Conservation (phyloP, 768 basidiomycete genomes). For the Chiua virens region DNA sequence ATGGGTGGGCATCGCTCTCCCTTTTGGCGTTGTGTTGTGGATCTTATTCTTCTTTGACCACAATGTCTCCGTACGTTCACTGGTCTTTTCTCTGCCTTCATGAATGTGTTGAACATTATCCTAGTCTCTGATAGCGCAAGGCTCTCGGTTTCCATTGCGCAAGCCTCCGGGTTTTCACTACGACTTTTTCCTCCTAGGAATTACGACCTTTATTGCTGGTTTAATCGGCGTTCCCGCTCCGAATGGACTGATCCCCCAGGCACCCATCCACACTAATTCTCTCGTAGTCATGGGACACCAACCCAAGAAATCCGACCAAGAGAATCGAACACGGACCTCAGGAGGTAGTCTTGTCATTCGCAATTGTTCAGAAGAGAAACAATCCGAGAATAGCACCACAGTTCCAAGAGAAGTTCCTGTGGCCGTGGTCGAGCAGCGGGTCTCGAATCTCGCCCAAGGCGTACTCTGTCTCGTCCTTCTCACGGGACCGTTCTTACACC, state of each 20-base stretch:
- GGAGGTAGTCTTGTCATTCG: neutral
- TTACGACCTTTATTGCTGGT: constrained; percentile 87
- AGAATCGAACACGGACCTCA: constrained; percentile 24
- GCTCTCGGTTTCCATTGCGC: constrained; percentile 82
- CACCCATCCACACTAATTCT: constrained; percentile 89
- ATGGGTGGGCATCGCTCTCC: constrained; percentile 88
- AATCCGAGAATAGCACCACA: constrained; percentile 6
- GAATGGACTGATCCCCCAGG: constrained; percentile 82
- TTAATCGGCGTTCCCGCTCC: constrained; percentile 86
- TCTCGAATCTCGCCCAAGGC: constrained; percentile 88
- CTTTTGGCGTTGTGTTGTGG: constrained; percentile 88
- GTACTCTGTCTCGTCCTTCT: constrained; percentile 76
- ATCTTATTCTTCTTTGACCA: constrained; percentile 95
- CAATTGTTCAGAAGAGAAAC: constrained; percentile 25
- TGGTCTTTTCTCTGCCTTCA: neutral
- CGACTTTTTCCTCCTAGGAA: constrained; percentile 89
- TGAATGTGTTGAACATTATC: neutral
- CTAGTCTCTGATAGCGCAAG: constrained; percentile 90
- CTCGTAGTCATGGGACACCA: constrained; percentile 65
- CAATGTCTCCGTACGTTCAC: constrained; percentile 71
- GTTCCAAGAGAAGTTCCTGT: constrained; percentile 53
- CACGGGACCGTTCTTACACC: constrained; percentile 77
- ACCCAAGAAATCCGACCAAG: constrained; percentile 38
- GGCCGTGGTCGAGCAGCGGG: constrained; percentile 88
- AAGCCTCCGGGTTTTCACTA: constrained; percentile 88